Conservation (phyloP, 2,329 filamentous ascomycete species). For the Botryotinia calthae region DNA sequence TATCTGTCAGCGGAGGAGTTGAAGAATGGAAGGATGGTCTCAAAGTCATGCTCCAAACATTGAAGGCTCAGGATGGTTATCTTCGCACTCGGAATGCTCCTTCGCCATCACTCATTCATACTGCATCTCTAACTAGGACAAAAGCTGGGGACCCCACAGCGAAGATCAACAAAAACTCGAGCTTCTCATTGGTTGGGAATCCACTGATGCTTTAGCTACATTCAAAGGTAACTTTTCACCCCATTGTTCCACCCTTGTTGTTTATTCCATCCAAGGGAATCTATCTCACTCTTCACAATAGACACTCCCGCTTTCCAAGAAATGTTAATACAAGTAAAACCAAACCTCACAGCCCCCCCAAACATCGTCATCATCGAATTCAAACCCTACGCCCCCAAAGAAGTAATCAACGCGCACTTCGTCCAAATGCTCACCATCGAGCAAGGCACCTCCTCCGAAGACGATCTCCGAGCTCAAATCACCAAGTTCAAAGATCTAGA, state of each 20-base stretch:
- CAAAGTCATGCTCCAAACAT: constrained; percentile 34
- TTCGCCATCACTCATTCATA: no score
- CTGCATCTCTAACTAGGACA: not conserved
- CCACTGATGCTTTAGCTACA: constrained; percentile 26
- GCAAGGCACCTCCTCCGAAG: constrained; percentile 43
- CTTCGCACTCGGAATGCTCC: constrained; percentile 29
- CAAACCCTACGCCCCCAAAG: constrained; percentile 35
- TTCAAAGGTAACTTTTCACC: constrained; percentile 24
- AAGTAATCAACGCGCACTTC: constrained; percentile 35
- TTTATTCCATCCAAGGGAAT: not conserved
- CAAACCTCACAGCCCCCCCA: constrained; percentile 31
- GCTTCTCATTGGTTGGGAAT: constrained; percentile 35
- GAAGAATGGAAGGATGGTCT: constrained; percentile 36
- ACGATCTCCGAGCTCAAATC: constrained; percentile 29
- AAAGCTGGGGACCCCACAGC: constrained; percentile 34
- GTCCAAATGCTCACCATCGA: constrained; percentile 46
- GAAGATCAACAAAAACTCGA: constrained; percentile 36
- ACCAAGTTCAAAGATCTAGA: constrained; percentile 28
- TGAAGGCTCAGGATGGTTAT: constrained; percentile 35
- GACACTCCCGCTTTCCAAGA: constrained; percentile 6
- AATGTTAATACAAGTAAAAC: constrained; percentile 26
- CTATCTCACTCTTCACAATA: not conserved
- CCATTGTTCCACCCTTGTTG: not conserved
- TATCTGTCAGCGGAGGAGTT: constrained; percentile 33
- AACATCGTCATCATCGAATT: constrained; percentile 32